Percentiles rank a stretch among this genome's conserved stretches.
Conservation (phyloP, 257 asterid species). For the Petunia secreta region DNA sequence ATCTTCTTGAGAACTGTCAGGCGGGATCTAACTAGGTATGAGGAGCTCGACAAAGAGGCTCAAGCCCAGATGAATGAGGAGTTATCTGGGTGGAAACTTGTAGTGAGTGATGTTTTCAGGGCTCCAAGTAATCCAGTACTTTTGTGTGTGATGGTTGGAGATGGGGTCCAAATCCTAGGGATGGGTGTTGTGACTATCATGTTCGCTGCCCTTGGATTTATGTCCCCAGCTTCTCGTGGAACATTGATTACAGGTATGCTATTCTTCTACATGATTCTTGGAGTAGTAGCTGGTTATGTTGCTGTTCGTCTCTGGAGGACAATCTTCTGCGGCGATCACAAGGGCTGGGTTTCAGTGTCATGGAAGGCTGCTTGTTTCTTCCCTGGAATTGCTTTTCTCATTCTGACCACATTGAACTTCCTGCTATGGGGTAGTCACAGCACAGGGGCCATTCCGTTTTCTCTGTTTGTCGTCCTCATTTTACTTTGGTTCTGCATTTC, state of each 20-base stretch:
- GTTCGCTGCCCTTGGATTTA: slow-evolving; percentile 90
- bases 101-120: slow-evolving; percentile 82
- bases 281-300: slow-evolving; percentile 81
- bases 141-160: slow-evolving; percentile 89
- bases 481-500: slow-evolving; percentile 89
- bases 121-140: slow-evolving; percentile 71
- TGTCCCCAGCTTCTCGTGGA: slow-evolving; percentile 96
- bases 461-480: slow-evolving; percentile 64
- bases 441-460: slow-evolving; percentile 89
- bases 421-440: slow-evolving; percentile 90
- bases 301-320: slow-evolving; percentile 94
- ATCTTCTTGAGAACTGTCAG: slow-evolving; percentile 85
- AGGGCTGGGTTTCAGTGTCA: slow-evolving; percentile 86
- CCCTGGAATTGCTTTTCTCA: slow-evolving; percentile 74
- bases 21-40: slow-evolving; percentile 77
- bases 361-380: slow-evolving; percentile 90
- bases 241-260: slow-evolving; percentile 82
- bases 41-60: slow-evolving; percentile 89
- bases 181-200: slow-evolving; percentile 83
- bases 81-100: slow-evolving; percentile 92
- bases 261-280: slow-evolving; percentile 82
- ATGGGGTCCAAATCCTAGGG: slow-evolving; percentile 89
- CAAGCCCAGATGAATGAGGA: slow-evolving; percentile 97
- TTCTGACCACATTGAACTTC: slow-evolving; percentile 70
- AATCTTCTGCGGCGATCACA: slow-evolving; percentile 59